These are phyloP conservation scores for Raffaelea albimanens DNA, from an alignment of 2,329 filamentous ascomycete species.

Conservation along the genomic window DNA sequence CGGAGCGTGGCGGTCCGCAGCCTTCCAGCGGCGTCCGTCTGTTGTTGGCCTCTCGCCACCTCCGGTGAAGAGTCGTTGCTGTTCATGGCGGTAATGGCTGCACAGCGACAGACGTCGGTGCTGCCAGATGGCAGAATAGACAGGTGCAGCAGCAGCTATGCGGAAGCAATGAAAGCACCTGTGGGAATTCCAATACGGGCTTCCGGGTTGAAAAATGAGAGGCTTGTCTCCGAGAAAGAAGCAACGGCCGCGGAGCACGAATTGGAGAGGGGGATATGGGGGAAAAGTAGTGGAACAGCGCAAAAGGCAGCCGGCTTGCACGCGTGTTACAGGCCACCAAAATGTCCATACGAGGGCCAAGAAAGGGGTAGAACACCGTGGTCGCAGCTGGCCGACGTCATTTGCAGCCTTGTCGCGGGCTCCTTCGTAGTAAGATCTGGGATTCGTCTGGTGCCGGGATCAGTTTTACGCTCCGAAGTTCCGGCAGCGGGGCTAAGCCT, in stretches of 20 bases:
- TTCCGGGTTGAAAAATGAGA: no score
- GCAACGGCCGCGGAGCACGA: not conserved
- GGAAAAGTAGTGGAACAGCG: not conserved
- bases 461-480: constrained; percentile 12
- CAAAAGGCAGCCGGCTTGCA: not conserved
- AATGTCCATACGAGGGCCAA: no score
- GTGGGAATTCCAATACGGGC: not conserved
- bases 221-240: no score
- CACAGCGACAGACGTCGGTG: not conserved
- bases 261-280: not conserved
- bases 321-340: no score
- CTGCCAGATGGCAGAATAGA: not conserved
- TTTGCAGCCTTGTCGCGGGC: not conserved
- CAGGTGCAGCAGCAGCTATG: not conserved
- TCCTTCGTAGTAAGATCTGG: not conserved
- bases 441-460: constrained; percentile 3
- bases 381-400: not conserved
- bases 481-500: constrained; percentile 8
- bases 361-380: no score
- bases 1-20: constrained; percentile 13
- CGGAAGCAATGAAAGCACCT: not conserved
- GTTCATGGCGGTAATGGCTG: constrained; percentile 1
- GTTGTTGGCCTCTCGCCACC: not conserved
- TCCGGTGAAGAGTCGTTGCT: not conserved
- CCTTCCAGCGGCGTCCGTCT: not conserved